Base-by-base conservation (phyloP, 1,139 yeast species). In the Sugiyamaella novakii region DNA sequence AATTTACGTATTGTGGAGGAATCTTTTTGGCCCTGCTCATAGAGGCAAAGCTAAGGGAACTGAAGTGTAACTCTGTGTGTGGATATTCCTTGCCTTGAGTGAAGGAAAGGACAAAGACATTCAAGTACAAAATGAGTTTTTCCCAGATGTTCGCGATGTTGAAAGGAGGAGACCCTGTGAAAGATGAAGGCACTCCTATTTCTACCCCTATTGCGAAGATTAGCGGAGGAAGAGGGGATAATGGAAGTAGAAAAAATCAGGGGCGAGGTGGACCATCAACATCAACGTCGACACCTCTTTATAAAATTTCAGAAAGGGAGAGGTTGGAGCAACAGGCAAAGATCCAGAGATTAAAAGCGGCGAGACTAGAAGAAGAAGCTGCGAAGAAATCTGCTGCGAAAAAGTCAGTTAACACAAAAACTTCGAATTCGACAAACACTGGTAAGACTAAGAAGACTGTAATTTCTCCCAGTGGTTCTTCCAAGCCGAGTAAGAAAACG, bases 291-390 rank as follows among this genome's bases (percentile, higher is more conserved):
- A 21, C 27, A 7, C 25, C 43, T 28, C 39, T 41, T 29, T 46
- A 46, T 15, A 46, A 42, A 14, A 55, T 60, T 36, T 54, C 61
- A 4, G 60, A 55, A 12, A 52, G 54, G 36, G 65, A 63, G 42
- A 50, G 52, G 21, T 47, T 52, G 19, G 64, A 59, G 28, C 68
- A 64, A 42, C 53, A 55, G 35, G 55, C 54, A 37, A 56, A 65
- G 38, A 56, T 64, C 12, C 57, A 56, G 33, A 51, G 68, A 40
- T 53, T 64, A 39, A 64, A 64, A 50, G 67, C 67, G 1, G 65
- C 60, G 22, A 54, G 64, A 34, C 38, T 53, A 35, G 49, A 35
- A 35, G 61, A 56, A 43, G 46, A 42, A 39, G 19, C 25, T 8
- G 43, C 43, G 5, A 39, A 39, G 25, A 39, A 39, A n/a, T 15